These are phyloP conservation scores for Penicillium bialowiezense DNA, from an alignment of 495 filamentous ascomycete species.

Conservation along the genomic window DNA sequence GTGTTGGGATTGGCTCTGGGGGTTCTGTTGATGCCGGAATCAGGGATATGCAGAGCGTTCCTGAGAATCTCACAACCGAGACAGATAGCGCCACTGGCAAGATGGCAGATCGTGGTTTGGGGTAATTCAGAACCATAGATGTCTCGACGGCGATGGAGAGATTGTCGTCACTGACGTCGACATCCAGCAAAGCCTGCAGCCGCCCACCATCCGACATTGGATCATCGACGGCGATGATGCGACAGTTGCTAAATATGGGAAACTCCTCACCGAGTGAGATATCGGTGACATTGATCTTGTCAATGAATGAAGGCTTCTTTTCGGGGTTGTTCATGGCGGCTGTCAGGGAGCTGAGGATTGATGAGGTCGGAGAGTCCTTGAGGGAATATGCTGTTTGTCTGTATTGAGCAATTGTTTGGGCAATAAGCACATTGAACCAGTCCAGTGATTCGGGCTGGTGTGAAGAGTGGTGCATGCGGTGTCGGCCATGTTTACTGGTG, in stretches of 20 bases:
- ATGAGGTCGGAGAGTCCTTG: conserved; percentile 65
- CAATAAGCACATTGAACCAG: conserved; percentile 98
- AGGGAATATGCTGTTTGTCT: conserved; percentile 79
- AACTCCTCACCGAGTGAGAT: conserved; percentile 94
- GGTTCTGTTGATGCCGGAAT: conserved; percentile 59
- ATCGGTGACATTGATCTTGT: conserved; percentile 90
- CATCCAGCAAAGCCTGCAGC: conserved; percentile 94
- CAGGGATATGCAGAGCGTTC: conserved; percentile 88
- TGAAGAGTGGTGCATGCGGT: conserved; percentile 56
- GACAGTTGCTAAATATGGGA: conserved; percentile 97
- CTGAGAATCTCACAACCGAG: conserved; percentile 88
- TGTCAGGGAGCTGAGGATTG: conserved; percentile 91
- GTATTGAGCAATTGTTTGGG: conserved; percentile 95
- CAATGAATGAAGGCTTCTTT: conserved; percentile 84
- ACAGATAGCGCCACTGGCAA: conserved; percentile 89
- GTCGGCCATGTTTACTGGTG: conserved; percentile 42
- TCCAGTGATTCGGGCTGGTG: conserved; percentile 99
- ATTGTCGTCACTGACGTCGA: conserved; percentile 87
- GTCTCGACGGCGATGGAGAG: conserved; percentile 94
- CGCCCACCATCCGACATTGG: conserved; percentile 54
- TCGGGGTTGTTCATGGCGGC: conserved; percentile 75
- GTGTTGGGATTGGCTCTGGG: conserved; percentile 40
- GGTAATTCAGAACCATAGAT: conserved; percentile 89
- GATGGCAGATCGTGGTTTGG: conserved; percentile 83
- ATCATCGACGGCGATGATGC: conserved; percentile 68